Conservation (phyloP, 257 asterid species). For the Plantago ovata region DNA sequence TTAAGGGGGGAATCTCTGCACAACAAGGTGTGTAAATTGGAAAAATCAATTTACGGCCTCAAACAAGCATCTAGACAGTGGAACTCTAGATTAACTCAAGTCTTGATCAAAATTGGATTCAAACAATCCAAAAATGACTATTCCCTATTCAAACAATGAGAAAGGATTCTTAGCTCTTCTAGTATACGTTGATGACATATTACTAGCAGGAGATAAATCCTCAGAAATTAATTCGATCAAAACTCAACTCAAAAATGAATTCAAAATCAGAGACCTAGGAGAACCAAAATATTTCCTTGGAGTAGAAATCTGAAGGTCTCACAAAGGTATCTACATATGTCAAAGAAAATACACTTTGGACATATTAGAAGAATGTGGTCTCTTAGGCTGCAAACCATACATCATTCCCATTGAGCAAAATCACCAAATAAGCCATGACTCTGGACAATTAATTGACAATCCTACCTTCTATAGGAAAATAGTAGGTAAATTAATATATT, state of each 20-base stretch:
- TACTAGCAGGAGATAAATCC: too few relatives aligned
- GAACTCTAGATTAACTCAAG: not conserved
- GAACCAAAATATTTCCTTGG: not conserved
- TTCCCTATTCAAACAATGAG: not conserved
- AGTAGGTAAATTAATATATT: not conserved
- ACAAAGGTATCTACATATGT: not conserved
- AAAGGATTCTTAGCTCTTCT: not conserved
- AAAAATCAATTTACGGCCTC: not conserved
- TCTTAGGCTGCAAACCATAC: not conserved
- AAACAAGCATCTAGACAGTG: not conserved
- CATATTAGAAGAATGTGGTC: not conserved
- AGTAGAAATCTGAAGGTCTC: not conserved
- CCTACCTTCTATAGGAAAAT: not conserved
- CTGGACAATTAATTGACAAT: not conserved
- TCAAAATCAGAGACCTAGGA: slow-evolving; percentile 13
- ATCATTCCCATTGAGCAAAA: not conserved
- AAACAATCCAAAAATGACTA: not conserved
- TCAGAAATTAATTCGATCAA: too few relatives aligned
- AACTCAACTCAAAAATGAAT: too few relatives aligned
- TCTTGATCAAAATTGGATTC: not conserved
- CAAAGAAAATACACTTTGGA: not conserved
- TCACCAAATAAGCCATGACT: not conserved
- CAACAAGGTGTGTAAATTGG: not conserved
- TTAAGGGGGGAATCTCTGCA: not conserved
- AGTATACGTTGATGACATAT: too few relatives aligned